Evolutionary conservation across 2,329 filamentous ascomycete genomes (phyloP), one percentile per base, ranked within the genome.

Genomic region (Stagonosporopsis vannaccii): DNA sequence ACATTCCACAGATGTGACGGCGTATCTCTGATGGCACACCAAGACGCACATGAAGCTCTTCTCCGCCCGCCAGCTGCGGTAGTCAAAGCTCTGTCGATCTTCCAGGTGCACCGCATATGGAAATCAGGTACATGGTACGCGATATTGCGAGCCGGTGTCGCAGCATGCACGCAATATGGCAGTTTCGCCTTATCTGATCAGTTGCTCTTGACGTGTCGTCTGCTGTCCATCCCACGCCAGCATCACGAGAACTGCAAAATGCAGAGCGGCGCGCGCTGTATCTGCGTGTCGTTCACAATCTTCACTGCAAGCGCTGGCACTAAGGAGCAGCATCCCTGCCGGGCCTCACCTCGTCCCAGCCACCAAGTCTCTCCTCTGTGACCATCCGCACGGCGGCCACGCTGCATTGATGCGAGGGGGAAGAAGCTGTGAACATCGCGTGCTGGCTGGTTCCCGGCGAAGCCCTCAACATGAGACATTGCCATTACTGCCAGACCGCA

Each of bases 251-350:
- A 47, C 42, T 37, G 37, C 48, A 56, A 51, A 42, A 47, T 42
- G 53, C 53, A 51, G 20, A 51, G 47, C 42, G 58, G 59, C 59
- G 56, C 51, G 58, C 60, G 56, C 15, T 44, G 28, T 52, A 49
- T 47, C 62, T 60, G 57, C 56, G 51, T 62, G 45, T 56, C 35
- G 47, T 66, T 63, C 59, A 65, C 63, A 63, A 42, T 59, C 46
- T 59, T 56, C 58, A 42, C 56, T 61, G 60, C 68, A 73, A 71
- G 68, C 70, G 70, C 70, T 67, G 62, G 63, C 66, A 66, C 67
- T 66, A 72, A 56, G 63, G 46, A 65, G 42, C 50, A 35, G 1
- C 15, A 67, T 65, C 68, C 68, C 58, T 67, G 69, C 55, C 57
- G 58, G 59, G 56, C 65, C 58, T 67, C 63, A 69, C 63, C 55